Evolutionary conservation across 148 eudicot species (phyloP).

Genomic region (Spergularia marina): DNA sequence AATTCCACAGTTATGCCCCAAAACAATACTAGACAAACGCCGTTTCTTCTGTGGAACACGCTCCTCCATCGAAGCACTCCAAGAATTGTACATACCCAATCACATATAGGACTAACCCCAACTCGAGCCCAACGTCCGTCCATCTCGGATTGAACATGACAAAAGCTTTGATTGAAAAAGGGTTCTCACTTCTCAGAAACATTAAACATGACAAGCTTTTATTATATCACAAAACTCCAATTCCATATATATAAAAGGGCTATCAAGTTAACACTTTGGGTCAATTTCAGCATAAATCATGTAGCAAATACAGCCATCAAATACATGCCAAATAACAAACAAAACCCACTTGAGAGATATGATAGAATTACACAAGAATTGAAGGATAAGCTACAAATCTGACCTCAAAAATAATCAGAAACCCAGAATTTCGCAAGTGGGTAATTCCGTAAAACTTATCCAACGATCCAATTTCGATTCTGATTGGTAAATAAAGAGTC

Average conservation of each 20-base stretch:
- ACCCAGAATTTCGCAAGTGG: not conserved
- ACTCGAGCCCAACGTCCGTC: not conserved
- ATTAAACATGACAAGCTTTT: not conserved
- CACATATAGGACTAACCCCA: not conserved
- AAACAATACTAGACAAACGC: not conserved
- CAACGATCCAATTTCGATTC: slow-evolving; percentile 18
- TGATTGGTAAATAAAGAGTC: not conserved
- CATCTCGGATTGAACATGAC: not conserved
- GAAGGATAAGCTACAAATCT: not conserved
- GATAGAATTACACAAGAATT: slow-evolving; percentile 1
- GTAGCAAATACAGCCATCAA: not conserved
- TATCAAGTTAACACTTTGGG: not conserved
- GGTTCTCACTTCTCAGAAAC: not conserved
- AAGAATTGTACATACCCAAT: not conserved
- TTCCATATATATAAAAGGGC: not conserved
- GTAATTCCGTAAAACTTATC: not conserved
- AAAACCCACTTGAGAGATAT: not conserved
- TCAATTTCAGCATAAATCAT: slow-evolving; percentile 2
- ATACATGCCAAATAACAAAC: not conserved
- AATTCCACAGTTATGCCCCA: not conserved
- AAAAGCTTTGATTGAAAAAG: not conserved
- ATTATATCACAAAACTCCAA: not conserved
- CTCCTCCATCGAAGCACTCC: not conserved
- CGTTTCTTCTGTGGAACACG: not conserved
- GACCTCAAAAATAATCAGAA: not conserved